Evolutionary conservation across 768 basidiomycete species (phyloP).

Genomic region (Serpula lacrymans): DNA sequence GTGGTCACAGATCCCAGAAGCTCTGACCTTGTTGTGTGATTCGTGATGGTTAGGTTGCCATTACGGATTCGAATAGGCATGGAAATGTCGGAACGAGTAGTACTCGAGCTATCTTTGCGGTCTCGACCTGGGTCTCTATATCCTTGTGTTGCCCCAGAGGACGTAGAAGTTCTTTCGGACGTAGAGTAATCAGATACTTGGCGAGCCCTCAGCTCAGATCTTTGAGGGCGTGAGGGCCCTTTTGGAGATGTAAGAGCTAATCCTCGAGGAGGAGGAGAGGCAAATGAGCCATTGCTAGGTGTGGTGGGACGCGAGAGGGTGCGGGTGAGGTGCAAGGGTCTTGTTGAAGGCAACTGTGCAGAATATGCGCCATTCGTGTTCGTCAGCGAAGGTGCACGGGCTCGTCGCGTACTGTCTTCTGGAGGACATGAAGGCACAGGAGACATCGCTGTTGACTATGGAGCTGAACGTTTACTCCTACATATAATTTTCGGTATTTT

Average conservation of each 20-base stretch:
- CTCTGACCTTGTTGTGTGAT: constrained; percentile 15
- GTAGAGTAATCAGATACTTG: constrained; percentile 49
- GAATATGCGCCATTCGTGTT: constrained; percentile 38
- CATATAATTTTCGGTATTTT: too few species aligned
- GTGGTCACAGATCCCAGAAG: constrained; percentile 8
- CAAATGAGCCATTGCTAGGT: constrained; percentile 39
- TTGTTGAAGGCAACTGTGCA: constrained; percentile 35
- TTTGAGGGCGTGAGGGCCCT: constrained; percentile 61
- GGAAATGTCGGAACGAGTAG: constrained; percentile 44
- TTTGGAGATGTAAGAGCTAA: constrained; percentile 40
- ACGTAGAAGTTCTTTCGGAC: constrained; percentile 47
- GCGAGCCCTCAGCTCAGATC: constrained; percentile 62
- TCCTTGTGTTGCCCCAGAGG: constrained; percentile 34
- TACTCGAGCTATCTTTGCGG: constrained; percentile 50
- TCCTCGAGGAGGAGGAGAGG: constrained; percentile 35
- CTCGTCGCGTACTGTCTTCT: constrained; percentile 37
- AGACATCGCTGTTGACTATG: constrained; percentile 48
- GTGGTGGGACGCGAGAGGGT: constrained; percentile 52
- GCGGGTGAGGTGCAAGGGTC: constrained; percentile 62
- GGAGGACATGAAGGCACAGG: constrained; percentile 55
- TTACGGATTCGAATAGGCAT: constrained; percentile 29
- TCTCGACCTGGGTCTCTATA: constrained; percentile 19
- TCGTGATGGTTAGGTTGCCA: constrained; percentile 16
- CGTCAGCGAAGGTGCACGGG: constrained; percentile 42
- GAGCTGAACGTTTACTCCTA: constrained; percentile 16